Evolutionary conservation across 306 rosid genomes (phyloP).

Genomic region (Lotus japonicus): DNA sequence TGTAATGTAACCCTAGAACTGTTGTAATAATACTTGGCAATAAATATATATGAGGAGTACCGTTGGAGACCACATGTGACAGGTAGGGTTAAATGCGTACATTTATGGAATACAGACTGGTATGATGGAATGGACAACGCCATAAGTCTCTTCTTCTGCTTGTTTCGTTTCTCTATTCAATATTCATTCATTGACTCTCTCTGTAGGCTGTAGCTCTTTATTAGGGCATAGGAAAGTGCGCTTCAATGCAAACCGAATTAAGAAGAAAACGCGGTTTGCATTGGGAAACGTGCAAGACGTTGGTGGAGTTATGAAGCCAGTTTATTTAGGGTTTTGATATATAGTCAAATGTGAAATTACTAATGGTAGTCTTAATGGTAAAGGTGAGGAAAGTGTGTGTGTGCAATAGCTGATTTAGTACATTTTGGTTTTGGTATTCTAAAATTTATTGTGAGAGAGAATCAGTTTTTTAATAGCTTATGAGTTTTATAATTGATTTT

Average conservation of each 20-base stretch:
- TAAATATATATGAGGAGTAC: slow-evolving; percentile 39
- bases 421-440: too few relatives aligned
- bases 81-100: slow-evolving; percentile 65
- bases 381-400: too few relatives aligned
- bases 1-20: slow-evolving; percentile 18
- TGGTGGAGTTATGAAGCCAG: background rate
- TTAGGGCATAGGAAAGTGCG: slow-evolving; percentile 23
- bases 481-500: too few relatives aligned
- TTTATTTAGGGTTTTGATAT: slow-evolving; percentile 35
- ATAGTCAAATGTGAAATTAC: too few relatives aligned
- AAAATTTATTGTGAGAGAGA: too few relatives aligned
- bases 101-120: slow-evolving; percentile 70
- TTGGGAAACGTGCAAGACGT: slow-evolving; percentile 47
- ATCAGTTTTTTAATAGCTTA: too few relatives aligned
- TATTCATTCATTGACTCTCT: background rate
- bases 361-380: too few relatives aligned
- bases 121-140: slow-evolving; percentile 4
- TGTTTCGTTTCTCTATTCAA: background rate
- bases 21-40: slow-evolving; percentile 34
- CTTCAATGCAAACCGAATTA: slow-evolving; percentile 22
- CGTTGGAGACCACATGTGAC: slow-evolving; percentile 53
- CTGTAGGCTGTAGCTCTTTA: slow-evolving; percentile 8
- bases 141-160: background rate
- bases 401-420: too few relatives aligned
- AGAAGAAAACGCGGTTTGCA: slow-evolving; percentile 39